Base-by-base conservation (phyloP, 2,329 filamentous ascomycete species). In the Epichloe sibirici region DNA sequence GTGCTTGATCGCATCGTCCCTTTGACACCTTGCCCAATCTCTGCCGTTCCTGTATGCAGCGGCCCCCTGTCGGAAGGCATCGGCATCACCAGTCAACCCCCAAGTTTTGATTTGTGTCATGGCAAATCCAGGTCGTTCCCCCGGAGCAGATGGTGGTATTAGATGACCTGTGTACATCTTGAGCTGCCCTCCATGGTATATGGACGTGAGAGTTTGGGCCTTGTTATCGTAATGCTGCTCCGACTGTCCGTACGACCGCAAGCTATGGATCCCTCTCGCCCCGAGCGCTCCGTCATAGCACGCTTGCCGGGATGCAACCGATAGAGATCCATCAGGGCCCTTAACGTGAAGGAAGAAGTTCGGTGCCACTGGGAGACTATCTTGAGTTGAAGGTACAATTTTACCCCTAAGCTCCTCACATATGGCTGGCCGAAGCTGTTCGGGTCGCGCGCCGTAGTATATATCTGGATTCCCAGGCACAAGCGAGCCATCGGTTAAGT, bases 341-440 rank as follows among this genome's bases (percentile, higher is more conserved):
- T 72, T 73, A 0, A 58, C 64, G 46, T 65, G 63, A 5, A 71
- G 48, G 54, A 72, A 71, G 53, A 70, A 69, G 56, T 72, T 72
- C 7, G 68, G 69, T 21, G 57, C 58, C 3, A 66, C 56, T 2
- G 68, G 68, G 43, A 62, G 57, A 52, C 61, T 55, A 25, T 51
- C 47, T 45, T 63, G 54, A 12, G 60, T 65, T 11, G 66, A 68
- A n/a, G 69, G 67, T 28, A 68, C 56, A 40, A 71, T 65, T 7
- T 59, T 53, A 25, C 55, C 45, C n/a, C 46, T 51, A 9, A 69
- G 58, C 21, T 58, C 51, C 23, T 56, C 45, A 8, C 61, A 62
- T 13, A 67, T 54, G 12, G 53, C 45, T 28, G 21, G 45, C 21
- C 62, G 48, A 11, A 70, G 54, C 51, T 67, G 59, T 51, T 62